Conservation (phyloP, 345 rosid genomes). For the Boechera stricta region DNA sequence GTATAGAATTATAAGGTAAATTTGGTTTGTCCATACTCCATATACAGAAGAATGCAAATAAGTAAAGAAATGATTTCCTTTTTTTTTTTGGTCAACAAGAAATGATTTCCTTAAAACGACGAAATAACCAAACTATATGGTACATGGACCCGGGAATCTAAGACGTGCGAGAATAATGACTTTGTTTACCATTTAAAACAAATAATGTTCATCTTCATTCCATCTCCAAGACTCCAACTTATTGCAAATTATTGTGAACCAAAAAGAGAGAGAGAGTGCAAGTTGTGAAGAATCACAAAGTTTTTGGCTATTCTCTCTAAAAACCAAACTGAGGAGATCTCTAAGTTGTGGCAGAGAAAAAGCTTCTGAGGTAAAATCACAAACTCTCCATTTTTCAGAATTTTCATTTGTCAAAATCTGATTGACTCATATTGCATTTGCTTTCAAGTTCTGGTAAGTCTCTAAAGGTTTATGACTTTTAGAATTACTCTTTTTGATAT, state of each 20-base stretch:
- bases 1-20: not conserved
- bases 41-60: slow-evolving; percentile 6
- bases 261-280: not conserved
- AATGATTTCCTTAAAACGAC: not conserved
- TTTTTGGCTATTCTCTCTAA: not conserved
- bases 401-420: not conserved
- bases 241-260: slow-evolving; percentile 15
- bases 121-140: slow-evolving; percentile 19
- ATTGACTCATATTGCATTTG: slow-evolving; percentile 17
- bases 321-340: not conserved
- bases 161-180: slow-evolving; percentile 44
- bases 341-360: slow-evolving; percentile 12
- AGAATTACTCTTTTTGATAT: slow-evolving; percentile 5
- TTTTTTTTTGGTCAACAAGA: not conserved
- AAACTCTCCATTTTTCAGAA: not conserved
- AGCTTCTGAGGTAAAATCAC: slow-evolving; percentile 34
- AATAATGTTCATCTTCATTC: slow-evolving; percentile 41
- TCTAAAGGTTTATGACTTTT: slow-evolving; percentile 17
- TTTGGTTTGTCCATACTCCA: slow-evolving; percentile 27
- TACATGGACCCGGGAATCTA: slow-evolving; percentile 37
- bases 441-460: slow-evolving; percentile 10
- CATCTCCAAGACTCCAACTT: slow-evolving; percentile 17
- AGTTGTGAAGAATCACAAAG: slow-evolving; percentile 24
- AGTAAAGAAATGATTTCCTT: not conserved
- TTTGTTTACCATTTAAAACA: slow-evolving; percentile 37